Evolutionary conservation across 768 basidiomycete species (phyloP).

Genomic region (Leccinum incarnatum): DNA sequence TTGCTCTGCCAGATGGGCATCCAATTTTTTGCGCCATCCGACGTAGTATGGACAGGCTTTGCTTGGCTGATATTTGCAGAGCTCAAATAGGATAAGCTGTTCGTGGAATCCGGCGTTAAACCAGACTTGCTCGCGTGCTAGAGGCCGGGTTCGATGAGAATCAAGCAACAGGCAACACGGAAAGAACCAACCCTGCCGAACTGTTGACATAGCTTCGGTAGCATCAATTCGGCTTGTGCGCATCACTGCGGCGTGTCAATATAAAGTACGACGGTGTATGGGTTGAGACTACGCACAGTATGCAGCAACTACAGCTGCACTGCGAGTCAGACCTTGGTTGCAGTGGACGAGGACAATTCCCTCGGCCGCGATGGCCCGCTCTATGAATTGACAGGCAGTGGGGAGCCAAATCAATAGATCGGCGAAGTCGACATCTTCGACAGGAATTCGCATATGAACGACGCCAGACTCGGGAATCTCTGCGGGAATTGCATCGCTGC

Average conservation of each 20-base stretch:
- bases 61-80: slow-evolving; percentile 65
- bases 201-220: slow-evolving; percentile 56
- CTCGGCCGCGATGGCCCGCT: slow-evolving; percentile 53
- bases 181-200: slow-evolving; percentile 51
- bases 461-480: slow-evolving; percentile 70
- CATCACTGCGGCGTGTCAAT: slow-evolving; percentile 53
- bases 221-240: slow-evolving; percentile 53
- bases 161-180: slow-evolving; percentile 2
- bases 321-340: slow-evolving; percentile 62
- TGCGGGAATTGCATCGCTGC: slow-evolving; percentile 66
- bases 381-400: slow-evolving; percentile 63
- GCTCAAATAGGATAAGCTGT: slow-evolving; percentile 72
- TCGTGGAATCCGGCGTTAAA: slow-evolving; percentile 76
- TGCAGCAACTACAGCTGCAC: slow-evolving; percentile 70
- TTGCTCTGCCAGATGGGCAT: slow-evolving; percentile 42
- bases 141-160: slow-evolving; percentile 1
- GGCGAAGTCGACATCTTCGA: slow-evolving; percentile 68
- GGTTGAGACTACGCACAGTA: slow-evolving; percentile 51
- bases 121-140: slow-evolving; percentile 78
- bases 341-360: slow-evolving; percentile 68
- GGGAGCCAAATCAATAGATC: slow-evolving; percentile 68
- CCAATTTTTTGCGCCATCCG: slow-evolving; percentile 60
- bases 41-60: slow-evolving; percentile 61
- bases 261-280: background rate
- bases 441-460: slow-evolving; percentile 64